Percentiles rank a stretch among this genome's conserved stretches.
Conservation (phyloP, 805 yeast genomes). For the Cyberlindnera xylosilytica region DNA sequence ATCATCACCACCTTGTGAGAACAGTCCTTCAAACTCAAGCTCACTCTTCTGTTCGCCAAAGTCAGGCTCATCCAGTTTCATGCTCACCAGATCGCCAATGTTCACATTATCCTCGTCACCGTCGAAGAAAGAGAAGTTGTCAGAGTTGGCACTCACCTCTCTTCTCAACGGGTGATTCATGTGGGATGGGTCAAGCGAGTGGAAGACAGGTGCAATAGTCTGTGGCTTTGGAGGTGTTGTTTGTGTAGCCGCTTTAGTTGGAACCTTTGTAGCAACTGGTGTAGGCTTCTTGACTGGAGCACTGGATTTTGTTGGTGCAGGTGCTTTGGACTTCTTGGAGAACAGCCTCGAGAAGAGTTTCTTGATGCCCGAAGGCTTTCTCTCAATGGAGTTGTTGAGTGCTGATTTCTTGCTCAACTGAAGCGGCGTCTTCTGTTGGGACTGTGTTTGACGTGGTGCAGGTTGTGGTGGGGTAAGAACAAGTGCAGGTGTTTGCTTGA, state of each 20-base stretch:
- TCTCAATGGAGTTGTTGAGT: too few species aligned
- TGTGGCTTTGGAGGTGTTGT: not conserved
- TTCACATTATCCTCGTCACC: constrained; percentile 24
- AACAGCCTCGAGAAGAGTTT: constrained; percentile 21
- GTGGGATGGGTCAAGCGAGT: not conserved
- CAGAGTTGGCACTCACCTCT: constrained; percentile 6
- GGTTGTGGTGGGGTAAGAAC: not conserved
- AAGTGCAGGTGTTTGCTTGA: not conserved
- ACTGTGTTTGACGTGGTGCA: not conserved
- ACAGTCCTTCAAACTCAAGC: constrained; percentile 3
- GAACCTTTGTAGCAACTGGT: not conserved
- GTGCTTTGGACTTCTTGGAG: constrained; percentile 5
- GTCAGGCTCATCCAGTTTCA: constrained; percentile 20
- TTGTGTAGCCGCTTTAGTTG: too few species aligned
- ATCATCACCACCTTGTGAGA: not conserved
- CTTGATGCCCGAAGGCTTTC: constrained; percentile 23
- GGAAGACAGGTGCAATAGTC: too few species aligned
- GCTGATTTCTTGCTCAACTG: not conserved
- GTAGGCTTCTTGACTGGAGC: too few species aligned
- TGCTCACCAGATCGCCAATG: constrained; percentile 15
- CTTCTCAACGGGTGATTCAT: constrained; percentile 6
- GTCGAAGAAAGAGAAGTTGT: constrained; percentile 25
- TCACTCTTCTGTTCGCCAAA: constrained; percentile 9
- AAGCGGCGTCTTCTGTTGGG: not conserved
- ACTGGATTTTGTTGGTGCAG: too few species aligned